Conservation (phyloP, 768 basidiomycete genomes). For the Amanita pallidorosea region DNA sequence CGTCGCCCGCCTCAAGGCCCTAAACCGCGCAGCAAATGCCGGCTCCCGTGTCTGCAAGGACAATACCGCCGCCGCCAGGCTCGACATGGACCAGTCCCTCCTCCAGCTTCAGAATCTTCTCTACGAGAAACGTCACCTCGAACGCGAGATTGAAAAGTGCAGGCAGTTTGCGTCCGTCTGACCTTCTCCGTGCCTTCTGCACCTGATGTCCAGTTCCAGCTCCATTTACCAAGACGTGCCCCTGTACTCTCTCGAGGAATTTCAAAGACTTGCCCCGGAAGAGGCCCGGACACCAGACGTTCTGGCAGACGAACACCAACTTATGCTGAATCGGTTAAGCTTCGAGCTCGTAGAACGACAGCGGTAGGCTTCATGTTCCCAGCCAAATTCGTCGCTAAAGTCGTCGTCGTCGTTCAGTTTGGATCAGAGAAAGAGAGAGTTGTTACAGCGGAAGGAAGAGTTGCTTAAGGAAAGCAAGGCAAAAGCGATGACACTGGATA, state of each 20-base stretch:
- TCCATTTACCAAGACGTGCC: conserved; percentile 86
- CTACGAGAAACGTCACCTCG: conserved; percentile 84
- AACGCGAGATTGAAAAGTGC: conserved; percentile 88
- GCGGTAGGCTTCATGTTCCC: conserved; percentile 37
- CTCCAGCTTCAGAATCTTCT: conserved; percentile 78
- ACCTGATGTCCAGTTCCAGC: conserved; percentile 23
- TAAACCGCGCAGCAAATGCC: conserved; percentile 66
- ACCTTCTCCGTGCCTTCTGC: not conserved
- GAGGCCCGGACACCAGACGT: conserved; percentile 53
- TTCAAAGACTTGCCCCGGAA: conserved; percentile 54
- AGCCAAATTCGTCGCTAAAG: conserved; percentile 3
- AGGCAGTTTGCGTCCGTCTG: conserved; percentile 76
- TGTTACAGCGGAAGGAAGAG: conserved; percentile 62
- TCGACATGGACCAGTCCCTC: conserved; percentile 86
- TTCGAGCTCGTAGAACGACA: conserved; percentile 86
- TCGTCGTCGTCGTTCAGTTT: conserved; percentile 32
- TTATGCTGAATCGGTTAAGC: conserved; percentile 80
- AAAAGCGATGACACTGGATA: conserved; percentile 66
- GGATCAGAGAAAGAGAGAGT: conserved; percentile 59
- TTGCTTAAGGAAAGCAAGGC: conserved; percentile 70
- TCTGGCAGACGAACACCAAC: conserved; percentile 62
- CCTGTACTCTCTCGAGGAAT: conserved; percentile 60
- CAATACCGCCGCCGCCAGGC: conserved; percentile 65
- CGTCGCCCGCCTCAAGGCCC: conserved; percentile 67
- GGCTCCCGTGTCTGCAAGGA: conserved; percentile 60